Conservation (phyloP, 2,329 filamentous ascomycete genomes). For the Rutstroemia sydowiana region DNA sequence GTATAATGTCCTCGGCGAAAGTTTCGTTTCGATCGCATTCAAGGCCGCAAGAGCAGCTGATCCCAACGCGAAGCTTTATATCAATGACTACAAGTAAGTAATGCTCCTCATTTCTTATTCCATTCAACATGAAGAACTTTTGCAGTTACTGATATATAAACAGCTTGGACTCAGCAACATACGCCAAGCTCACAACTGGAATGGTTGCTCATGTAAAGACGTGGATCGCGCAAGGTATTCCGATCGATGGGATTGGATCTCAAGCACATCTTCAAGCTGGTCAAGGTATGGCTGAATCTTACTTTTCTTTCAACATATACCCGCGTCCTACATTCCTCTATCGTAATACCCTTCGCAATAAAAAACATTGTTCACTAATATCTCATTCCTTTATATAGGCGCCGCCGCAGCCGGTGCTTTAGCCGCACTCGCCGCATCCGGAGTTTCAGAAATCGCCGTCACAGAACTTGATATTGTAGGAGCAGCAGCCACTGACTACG, state of each 20-base stretch:
- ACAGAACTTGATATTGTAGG: constrained; percentile 52
- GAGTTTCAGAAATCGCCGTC: constrained; percentile 49
- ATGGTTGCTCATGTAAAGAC: constrained; percentile 54
- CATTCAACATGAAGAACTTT: not conserved
- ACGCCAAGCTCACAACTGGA: constrained; percentile 51
- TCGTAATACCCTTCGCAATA: too few relatives aligned
- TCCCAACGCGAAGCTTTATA: constrained; percentile 62
- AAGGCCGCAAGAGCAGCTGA: constrained; percentile 59
- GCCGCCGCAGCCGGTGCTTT: constrained; percentile 12
- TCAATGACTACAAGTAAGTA: constrained; percentile 59
- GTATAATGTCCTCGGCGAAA: constrained; percentile 60
- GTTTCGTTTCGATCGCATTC: constrained; percentile 64
- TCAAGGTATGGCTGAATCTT: too few relatives aligned
- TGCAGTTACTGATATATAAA: constrained; percentile 45
- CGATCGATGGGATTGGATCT: constrained; percentile 53
- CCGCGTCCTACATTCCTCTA: too few relatives aligned
- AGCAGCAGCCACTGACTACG: constrained; percentile 13
- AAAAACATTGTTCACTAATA: too few relatives aligned
- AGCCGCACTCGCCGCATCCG: constrained; percentile 35
- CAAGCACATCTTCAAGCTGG: constrained; percentile 14
- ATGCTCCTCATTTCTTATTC: constrained; percentile 38
- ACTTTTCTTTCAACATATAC: too few relatives aligned
- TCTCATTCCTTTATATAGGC: too few relatives aligned
- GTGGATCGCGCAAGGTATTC: constrained; percentile 54
- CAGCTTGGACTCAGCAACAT: constrained; percentile 45